Evolutionary conservation across 371 early-diverging fungal species (phyloP).

Genomic region (Mortierella sp.): DNA sequence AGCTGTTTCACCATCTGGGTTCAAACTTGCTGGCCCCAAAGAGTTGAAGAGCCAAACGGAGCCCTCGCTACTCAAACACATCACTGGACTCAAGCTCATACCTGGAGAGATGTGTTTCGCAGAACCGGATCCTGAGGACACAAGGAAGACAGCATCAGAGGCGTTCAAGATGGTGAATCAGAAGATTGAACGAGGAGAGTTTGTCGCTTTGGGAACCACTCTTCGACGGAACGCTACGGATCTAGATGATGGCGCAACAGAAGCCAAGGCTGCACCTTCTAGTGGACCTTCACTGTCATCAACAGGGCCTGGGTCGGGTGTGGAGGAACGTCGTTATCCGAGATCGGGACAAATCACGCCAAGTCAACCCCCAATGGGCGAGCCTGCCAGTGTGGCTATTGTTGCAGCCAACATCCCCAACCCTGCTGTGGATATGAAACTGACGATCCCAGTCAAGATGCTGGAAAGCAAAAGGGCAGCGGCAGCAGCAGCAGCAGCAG

Average conservation of each 20-base stretch:
- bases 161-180: conserved; percentile 20
- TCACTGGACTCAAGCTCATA: conserved; percentile 40
- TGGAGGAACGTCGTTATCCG: conserved; percentile 43
- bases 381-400: conserved; percentile 39
- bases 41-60: conserved; percentile 13
- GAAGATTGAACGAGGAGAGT: conserved; percentile 33
- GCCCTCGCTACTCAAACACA: conserved; percentile 18
- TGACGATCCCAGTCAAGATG: conserved; percentile 35
- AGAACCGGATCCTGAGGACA: conserved; percentile 26
- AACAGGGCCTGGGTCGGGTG: conserved; percentile 38
- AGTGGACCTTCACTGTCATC: conserved; percentile 21
- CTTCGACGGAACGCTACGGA: no score
- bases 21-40: conserved; percentile 3
- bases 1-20: neutral
- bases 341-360: conserved; percentile 37
- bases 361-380: conserved; percentile 42
- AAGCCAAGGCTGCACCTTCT: neutral
- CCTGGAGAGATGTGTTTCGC: conserved; percentile 46
- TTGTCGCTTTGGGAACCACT: conserved; percentile 17
- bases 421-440: conserved; percentile 40
- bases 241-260: no score
- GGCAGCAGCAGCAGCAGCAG: conserved; percentile 9
- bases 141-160: conserved; percentile 23
- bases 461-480: conserved; percentile 22
- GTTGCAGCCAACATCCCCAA: conserved; percentile 49